A percentile compares a stretch with the other conserved stretches of the same genome.
These are phyloP conservation scores for Neostapfia colusana DNA, from an alignment of 176 grass and related monocot genomes.

Conservation along the genomic window DNA sequence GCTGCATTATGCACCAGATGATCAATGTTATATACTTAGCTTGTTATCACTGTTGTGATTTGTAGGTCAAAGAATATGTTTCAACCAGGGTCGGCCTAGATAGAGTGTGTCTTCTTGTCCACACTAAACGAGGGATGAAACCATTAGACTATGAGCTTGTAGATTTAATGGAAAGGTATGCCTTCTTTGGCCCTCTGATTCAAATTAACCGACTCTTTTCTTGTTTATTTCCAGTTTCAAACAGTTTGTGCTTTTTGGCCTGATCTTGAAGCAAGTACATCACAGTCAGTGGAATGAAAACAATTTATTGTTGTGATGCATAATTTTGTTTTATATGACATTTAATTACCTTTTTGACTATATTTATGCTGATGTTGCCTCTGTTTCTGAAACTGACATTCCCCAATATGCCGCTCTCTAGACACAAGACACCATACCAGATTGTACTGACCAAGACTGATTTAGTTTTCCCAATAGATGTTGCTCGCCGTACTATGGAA, in stretches of 20 bases:
- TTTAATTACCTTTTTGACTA: background rate
- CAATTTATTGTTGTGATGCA: background rate
- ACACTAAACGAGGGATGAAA: conserved; percentile 99
- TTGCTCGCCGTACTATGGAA: conserved; percentile 80
- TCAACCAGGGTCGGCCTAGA: conserved; percentile 83
- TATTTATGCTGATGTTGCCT: background rate
- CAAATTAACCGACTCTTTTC: conserved; percentile 9
- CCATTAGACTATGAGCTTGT: conserved; percentile 86
- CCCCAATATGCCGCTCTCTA: conserved; percentile 25
- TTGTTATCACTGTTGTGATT: conserved; percentile 10
- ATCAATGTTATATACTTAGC: conserved; percentile 15
- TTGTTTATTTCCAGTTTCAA: background rate
- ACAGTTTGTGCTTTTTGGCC: background rate
- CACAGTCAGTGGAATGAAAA: background rate
- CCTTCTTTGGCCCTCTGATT: background rate
- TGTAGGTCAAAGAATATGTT: conserved; percentile 94
- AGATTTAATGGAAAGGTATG: conserved; percentile 86
- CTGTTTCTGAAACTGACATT: background rate
- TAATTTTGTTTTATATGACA: background rate
- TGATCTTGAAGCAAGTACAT: background rate
- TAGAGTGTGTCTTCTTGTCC: conserved; percentile 87
- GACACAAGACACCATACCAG: conserved; percentile 90
- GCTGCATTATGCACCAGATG: conserved; percentile 10
- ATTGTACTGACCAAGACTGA: conserved; percentile 93
- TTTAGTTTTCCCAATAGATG: conserved; percentile 93